Conservation (phyloP, 2,329 filamentous ascomycete genomes). For the Penicillium sumatraense region DNA sequence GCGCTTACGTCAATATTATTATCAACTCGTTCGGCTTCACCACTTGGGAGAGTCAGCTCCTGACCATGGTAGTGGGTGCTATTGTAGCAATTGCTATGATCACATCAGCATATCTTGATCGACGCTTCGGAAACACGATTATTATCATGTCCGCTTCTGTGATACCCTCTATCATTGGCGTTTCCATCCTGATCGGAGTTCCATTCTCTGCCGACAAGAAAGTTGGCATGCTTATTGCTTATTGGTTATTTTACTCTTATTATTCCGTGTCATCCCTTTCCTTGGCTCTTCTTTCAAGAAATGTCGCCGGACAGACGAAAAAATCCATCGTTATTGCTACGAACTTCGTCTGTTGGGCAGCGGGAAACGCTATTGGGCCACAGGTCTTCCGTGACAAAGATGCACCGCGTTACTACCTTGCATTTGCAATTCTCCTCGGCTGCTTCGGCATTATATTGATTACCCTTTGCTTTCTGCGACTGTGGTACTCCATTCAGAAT, state of each 20-base stretch:
- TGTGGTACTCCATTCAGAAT: constrained; percentile 62
- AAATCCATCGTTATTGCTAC: constrained; percentile 69
- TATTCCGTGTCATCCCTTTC: constrained; percentile 72
- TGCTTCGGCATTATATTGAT: constrained; percentile 67
- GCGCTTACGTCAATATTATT: constrained; percentile 75
- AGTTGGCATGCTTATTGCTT: constrained; percentile 70
- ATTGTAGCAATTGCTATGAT: constrained; percentile 74
- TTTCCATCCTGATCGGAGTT: constrained; percentile 67
- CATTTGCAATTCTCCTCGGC: constrained; percentile 69
- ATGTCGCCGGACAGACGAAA: constrained; percentile 74
- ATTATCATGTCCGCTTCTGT: constrained; percentile 69
- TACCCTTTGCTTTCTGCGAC: constrained; percentile 61
- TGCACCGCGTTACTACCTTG: constrained; percentile 68
- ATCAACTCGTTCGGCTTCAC: constrained; percentile 71
- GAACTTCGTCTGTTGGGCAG: constrained; percentile 72
- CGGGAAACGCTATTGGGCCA: constrained; percentile 69
- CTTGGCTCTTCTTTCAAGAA: constrained; percentile 69
- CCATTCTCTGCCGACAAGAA: constrained; percentile 58
- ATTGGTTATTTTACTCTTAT: constrained; percentile 77
- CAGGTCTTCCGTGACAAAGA: constrained; percentile 68
- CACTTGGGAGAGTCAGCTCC: constrained; percentile 68
- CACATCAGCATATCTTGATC: constrained; percentile 69
- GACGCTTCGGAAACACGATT: constrained; percentile 69
- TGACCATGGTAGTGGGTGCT: constrained; percentile 72
- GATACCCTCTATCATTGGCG: constrained; percentile 58